These are phyloP conservation scores for Pseudonitzschia delicatissima DNA, from an alignment of 108 stramenopile species.

Conservation along the genomic window DNA sequence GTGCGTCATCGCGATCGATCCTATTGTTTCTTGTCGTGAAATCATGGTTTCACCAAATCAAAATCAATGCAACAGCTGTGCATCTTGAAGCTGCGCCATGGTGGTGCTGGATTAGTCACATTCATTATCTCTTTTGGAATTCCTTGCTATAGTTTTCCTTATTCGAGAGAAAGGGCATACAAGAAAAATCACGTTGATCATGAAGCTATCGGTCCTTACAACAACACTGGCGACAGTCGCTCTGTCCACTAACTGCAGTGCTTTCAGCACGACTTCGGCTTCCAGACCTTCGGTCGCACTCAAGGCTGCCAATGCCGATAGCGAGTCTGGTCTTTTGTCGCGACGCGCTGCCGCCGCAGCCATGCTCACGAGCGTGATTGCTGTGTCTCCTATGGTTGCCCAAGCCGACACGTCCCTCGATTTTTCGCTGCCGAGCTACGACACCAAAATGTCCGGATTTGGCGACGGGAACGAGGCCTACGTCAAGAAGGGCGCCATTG, in stretches of 20 bases:
- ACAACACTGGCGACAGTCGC: background rate
- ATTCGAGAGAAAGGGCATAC: too few species aligned
- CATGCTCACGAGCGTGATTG: background rate
- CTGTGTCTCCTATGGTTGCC: background rate
- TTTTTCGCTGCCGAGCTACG: slow-evolving; percentile 30
- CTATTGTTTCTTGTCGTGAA: too few species aligned
- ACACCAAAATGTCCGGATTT: slow-evolving; percentile 29
- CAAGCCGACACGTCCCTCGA: slow-evolving; percentile 13
- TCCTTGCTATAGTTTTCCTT: too few species aligned
- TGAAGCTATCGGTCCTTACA: background rate
- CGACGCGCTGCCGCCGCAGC: background rate
- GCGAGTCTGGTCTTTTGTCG: background rate
- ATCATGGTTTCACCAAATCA: too few species aligned
- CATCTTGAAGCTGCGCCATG: too few species aligned
- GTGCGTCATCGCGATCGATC: too few species aligned
- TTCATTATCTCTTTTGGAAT: too few species aligned
- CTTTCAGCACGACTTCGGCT: background rate
- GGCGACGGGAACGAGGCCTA: slow-evolving; percentile 29
- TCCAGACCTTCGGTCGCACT: background rate
- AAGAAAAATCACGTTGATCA: background rate
- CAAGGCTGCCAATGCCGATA: background rate
- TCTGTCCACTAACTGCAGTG: background rate
- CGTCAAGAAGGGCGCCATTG: slow-evolving; percentile 6
- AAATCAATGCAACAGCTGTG: too few species aligned
- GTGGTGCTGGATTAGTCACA: too few species aligned